These are phyloP conservation scores for Gnaphalium uliginosum DNA, from an alignment of 129 eudicot species.

Conservation along the genomic window DNA sequence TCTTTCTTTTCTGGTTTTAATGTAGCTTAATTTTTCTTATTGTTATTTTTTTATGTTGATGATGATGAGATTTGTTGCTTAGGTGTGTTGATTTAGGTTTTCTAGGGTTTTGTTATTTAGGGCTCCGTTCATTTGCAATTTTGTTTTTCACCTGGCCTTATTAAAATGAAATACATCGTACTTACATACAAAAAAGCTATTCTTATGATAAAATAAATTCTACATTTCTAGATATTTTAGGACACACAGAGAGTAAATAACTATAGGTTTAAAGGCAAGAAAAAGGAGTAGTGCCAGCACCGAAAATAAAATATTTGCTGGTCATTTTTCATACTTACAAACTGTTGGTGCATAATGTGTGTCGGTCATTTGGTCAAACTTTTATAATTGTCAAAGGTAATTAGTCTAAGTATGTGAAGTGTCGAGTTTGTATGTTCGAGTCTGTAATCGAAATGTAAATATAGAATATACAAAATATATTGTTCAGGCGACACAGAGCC, in stretches of 20 bases:
- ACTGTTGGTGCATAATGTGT: no score
- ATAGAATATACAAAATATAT: no score
- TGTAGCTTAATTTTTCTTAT: background rate
- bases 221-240: background rate
- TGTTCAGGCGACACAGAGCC: no score
- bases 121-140: background rate
- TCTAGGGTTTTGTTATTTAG: constrained; percentile 29
- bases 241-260: no score
- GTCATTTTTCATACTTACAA: background rate
- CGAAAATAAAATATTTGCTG: background rate
- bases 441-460: no score
- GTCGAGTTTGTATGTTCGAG: no score
- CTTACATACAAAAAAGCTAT: background rate
- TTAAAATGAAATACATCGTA: background rate
- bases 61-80: background rate
- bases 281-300: background rate
- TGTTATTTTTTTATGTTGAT: background rate
- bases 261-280: no score
- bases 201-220: background rate
- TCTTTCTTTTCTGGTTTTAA: background rate
- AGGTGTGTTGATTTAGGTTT: constrained; percentile 5
- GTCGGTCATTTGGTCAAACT: no score
- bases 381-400: no score
- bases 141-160: background rate
- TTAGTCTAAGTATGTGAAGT: no score